A percentile compares a stretch with the other conserved stretches of the same genome.
Evolutionary conservation across 331 rosid genomes (phyloP).

Genomic region (Dryas integrifolia): DNA sequence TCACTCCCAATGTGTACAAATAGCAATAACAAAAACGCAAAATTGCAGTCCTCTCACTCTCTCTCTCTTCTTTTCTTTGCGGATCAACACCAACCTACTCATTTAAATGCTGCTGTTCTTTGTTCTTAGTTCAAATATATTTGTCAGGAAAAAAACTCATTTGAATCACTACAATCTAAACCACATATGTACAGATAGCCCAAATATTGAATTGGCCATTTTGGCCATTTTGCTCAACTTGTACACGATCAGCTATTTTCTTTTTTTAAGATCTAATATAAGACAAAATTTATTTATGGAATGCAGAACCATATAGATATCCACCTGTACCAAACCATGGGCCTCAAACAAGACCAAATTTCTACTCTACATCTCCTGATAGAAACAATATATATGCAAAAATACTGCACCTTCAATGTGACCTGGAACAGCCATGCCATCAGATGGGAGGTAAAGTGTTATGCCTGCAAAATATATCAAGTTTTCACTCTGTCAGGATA

Average conservation of each 20-base stretch:
- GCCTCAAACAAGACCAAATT: conserved; percentile 42
- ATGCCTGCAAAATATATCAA: conserved; percentile 42
- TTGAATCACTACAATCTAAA: neutral
- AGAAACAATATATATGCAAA: conserved; percentile 47
- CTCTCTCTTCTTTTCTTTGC: too few relatives aligned
- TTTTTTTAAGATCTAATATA: conserved; percentile 25
- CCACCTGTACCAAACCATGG: conserved; percentile 26
- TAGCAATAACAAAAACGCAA: too few relatives aligned
- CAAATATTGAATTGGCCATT: conserved; percentile 18
- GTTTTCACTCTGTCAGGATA: neutral
- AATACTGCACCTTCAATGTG: conserved; percentile 38
- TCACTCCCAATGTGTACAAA: too few relatives aligned
- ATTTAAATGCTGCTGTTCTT: neutral
- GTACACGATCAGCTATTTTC: neutral
- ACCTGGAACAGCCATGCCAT: conserved; percentile 27
- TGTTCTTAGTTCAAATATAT: neutral
- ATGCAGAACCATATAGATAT: conserved; percentile 37
- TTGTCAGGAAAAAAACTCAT: neutral
- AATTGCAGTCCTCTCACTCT: too few relatives aligned
- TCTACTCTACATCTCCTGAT: conserved; percentile 47
- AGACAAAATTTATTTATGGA: conserved; percentile 39
- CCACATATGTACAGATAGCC: too few relatives aligned
- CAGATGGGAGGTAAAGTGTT: conserved; percentile 22
- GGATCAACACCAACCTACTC: neutral
- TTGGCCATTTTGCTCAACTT: conserved; percentile 24